These are phyloP conservation scores for Chloris gayana DNA, from an alignment of 176 grass and related monocot species.

Conservation along the genomic window DNA sequence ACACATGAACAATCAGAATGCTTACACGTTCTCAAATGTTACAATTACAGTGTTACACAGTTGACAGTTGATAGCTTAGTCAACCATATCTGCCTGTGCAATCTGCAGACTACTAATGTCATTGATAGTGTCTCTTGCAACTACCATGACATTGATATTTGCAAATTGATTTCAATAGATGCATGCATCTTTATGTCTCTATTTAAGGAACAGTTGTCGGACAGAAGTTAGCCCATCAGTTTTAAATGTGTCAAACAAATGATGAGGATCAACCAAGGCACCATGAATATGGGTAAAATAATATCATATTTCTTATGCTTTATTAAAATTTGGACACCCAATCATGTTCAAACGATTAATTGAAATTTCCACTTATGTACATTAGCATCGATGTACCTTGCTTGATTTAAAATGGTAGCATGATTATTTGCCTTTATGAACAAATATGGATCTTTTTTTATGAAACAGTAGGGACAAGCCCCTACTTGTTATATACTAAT, in stretches of 20 bases:
- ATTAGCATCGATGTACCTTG: background rate
- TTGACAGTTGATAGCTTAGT: constrained; percentile 13
- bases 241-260: background rate
- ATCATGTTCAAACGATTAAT: background rate
- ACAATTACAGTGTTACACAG: background rate
- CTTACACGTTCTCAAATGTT: background rate
- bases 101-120: constrained; percentile 3
- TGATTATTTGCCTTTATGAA: constrained; percentile 13
- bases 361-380: background rate
- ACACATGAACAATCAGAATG: background rate
- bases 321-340: background rate
- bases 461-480: too few relatives aligned
- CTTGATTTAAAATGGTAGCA: background rate
- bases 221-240: background rate
- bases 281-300: background rate
- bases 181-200: background rate
- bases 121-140: constrained; percentile 26
- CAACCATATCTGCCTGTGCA: constrained; percentile 1
- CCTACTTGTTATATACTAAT: too few relatives aligned
- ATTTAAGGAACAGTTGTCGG: constrained; percentile 19
- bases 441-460: background rate
- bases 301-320: background rate
- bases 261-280: background rate
- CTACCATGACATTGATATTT: constrained; percentile 22
- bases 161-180: background rate